A percentile compares a stretch with the other conserved stretches of the same genome.
phyloP scores from a whole-genome alignment of 2,329 filamentous ascomycete genomes.

The Albifimbria verrucaria region DNA sequence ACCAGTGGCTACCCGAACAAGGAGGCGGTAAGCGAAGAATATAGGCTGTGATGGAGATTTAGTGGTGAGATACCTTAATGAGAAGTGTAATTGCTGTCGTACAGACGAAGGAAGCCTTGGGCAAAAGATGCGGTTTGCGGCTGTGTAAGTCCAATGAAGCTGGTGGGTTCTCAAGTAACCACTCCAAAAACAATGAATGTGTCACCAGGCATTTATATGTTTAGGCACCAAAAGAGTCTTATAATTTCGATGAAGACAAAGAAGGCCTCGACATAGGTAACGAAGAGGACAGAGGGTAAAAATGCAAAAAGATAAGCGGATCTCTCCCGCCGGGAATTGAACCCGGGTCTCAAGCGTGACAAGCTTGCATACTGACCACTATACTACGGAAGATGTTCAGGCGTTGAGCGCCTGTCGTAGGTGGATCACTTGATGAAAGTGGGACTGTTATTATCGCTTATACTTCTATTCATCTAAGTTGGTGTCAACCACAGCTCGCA shows the following conservation, averaged over 20 bases:
- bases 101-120: no score
- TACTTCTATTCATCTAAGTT: neutral
- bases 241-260: no score
- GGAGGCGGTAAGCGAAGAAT: conserved; percentile 21
- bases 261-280: neutral
- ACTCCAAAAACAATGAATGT: neutral
- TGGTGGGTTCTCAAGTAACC: neutral
- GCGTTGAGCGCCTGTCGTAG: neutral
- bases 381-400: no score
- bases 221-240: no score
- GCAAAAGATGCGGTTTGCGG: neutral
- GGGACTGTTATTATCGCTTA: neutral
- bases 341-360: no score
- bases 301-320: no score
- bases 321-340: no score
- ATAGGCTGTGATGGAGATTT: neutral
- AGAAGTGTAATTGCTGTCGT: neutral
- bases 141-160: neutral
- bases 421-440: neutral
- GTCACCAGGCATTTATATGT: conserved; percentile 1
- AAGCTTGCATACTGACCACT: no score
- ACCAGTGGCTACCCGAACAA: conserved; percentile 30
- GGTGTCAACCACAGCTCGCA: no score
- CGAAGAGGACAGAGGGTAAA: conserved; percentile 1
- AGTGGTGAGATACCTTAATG: neutral